phyloP scores from a whole-genome alignment of 2,329 filamentous ascomycete species.

The Beauveria caledonica region DNA sequence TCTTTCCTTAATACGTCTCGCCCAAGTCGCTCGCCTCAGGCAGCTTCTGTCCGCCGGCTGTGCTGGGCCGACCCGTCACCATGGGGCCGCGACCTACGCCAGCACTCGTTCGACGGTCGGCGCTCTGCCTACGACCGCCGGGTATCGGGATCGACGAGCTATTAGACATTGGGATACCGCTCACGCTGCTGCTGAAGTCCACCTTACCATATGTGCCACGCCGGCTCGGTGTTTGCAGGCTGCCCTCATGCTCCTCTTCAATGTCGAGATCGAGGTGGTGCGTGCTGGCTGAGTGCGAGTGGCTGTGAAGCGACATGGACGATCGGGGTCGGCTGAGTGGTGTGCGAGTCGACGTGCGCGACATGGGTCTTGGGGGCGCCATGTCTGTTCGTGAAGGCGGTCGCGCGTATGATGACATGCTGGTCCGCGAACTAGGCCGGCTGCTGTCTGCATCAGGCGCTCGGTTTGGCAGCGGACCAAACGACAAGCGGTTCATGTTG shows the following conservation, averaged over 20 bases:
- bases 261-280: constrained; percentile 45
- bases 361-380: constrained; percentile 52
- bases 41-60: constrained; percentile 31
- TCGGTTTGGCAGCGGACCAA: constrained; percentile 52
- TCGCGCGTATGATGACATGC: constrained; percentile 46
- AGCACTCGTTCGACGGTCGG: constrained; percentile 33
- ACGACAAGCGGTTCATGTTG: constrained; percentile 54
- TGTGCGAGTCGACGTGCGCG: constrained; percentile 57
- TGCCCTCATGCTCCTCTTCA: constrained; percentile 33
- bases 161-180: constrained; percentile 31
- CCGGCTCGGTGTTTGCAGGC: constrained; percentile 45
- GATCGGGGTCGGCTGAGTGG: constrained; percentile 63
- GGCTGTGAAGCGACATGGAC: constrained; percentile 55
- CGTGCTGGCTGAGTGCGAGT: constrained; percentile 51
- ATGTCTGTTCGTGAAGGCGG: constrained; percentile 47
- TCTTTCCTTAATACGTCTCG: constrained; percentile 40
- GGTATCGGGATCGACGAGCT: constrained; percentile 36
- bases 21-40: constrained; percentile 34
- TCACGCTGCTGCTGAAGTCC: constrained; percentile 32
- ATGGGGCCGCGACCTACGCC: constrained; percentile 21
- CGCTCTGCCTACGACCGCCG: constrained; percentile 35
- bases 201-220: constrained; percentile 44
- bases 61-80: constrained; percentile 21
- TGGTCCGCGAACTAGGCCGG: constrained; percentile 67
- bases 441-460: constrained; percentile 37